Evolutionary conservation across 2,329 filamentous ascomycete species (phyloP), one percentile per base, ranked within the genome.

Genomic region (Calcarisporium arbuscula): DNA sequence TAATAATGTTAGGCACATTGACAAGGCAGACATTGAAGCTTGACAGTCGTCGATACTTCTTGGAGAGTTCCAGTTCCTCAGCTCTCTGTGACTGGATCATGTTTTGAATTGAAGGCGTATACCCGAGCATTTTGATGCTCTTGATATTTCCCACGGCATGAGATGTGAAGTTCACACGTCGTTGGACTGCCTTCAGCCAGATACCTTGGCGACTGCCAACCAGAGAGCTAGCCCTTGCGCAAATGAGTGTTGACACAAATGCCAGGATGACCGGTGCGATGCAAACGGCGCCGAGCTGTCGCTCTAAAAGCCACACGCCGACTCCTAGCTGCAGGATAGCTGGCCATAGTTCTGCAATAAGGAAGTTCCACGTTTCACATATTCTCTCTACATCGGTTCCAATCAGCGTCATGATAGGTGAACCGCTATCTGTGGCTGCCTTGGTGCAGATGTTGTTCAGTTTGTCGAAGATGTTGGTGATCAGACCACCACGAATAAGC

Each of bases 61-160:
- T 38, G 2, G 50, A 50, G 10, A 27, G 30, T 8, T 33, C n/a
- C 6, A 54, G 36, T 18, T 54, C 44, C 5, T 28, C 29, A 4
- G 45, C 34, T 28, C n/a, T n/a, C n/a, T n/a, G n/a, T n/a, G n/a
- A n/a, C n/a, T n/a, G n/a, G n/a, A n/a, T n/a, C n/a, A n/a, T 46
- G 25, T 47, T 38, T 38, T 64, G 57, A 6, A 62, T 39, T 15
- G 54, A 50, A 8, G 39, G 25, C 4, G 48, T 47, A 17, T 62
- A 50, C 1, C 62, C 62, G 38, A 54, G 57, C 53, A 65, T 62
- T 38, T 64, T 64, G 37, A 65, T 44, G 22, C 53, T 53, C 35
- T 61, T 61, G 48, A 66, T 63, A 9, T 52, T 46, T 6, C 47
- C 43, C 3, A 67, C 50, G 41, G 60, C 57, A 12, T 41, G 44